phyloP scores from a whole-genome alignment of 2,329 filamentous ascomycete genomes.

The Trichoderma sp. region DNA sequence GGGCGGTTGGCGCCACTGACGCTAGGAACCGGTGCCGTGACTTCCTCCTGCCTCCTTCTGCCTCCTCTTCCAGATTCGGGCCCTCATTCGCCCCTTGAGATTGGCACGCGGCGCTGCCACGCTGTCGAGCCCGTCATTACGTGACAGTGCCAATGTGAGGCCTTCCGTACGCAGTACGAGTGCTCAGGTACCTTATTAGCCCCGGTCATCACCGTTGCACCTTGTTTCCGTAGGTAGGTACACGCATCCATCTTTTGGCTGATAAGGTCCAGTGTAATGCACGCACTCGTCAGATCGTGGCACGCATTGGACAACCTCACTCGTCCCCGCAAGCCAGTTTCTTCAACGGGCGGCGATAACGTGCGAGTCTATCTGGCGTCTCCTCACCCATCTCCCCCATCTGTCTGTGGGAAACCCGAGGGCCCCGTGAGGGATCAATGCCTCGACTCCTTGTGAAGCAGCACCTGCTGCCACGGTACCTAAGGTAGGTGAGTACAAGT shows the following conservation, averaged over 20 bases:
- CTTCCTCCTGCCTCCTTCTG: background rate
- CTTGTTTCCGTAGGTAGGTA: too few species aligned
- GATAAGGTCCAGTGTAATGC: background rate
- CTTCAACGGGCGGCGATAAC: background rate
- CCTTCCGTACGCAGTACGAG: too few species aligned
- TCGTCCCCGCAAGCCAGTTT: conserved; percentile 17
- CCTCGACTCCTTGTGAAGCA: background rate
- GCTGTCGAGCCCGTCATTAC: background rate
- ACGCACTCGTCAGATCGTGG: conserved; percentile 19
- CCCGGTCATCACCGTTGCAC: too few species aligned
- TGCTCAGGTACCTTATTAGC: too few species aligned
- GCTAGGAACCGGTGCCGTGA: background rate
- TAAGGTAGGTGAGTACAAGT: background rate
- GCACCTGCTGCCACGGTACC: too few species aligned
- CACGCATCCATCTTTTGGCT: too few species aligned
- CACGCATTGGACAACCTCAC: background rate
- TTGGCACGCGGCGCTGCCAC: conserved; percentile 17
- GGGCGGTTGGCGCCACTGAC: conserved; percentile 10
- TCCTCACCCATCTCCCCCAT: background rate
- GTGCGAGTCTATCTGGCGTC: background rate
- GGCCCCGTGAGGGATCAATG: background rate
- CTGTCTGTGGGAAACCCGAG: background rate
- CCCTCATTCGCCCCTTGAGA: background rate
- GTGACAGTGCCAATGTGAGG: background rate
- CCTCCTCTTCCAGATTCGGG: background rate